Evolutionary conservation across 768 basidiomycete species (phyloP), one percentile per base, ranked within the genome.

Genomic region (Pleurotus tuber-regium): DNA sequence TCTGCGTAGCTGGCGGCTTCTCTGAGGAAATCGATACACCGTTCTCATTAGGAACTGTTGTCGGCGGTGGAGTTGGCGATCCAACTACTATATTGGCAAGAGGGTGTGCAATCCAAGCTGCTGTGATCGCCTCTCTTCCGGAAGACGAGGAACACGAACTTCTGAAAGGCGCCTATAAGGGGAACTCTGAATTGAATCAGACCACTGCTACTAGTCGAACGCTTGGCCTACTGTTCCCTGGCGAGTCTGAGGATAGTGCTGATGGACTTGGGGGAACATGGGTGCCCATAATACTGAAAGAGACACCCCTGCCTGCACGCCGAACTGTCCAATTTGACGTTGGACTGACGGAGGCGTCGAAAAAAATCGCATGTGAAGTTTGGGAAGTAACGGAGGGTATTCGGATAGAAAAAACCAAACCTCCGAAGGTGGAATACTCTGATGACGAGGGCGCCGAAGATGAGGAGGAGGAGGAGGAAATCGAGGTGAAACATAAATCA

Each of bases 351-450:
- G 73, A 65, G 47, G 66, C 59, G 35, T 70, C 61, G 48, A 78
- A 74, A 59, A 70, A 69, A 58, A 70, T 89, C 36, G 83, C 78
- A 10, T 76, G 86, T 47, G 90, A 92, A 65, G 68, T 92, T 23
- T 89, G 87, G 87, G 89, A 92, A 63, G 82, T 83, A 14, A 76
- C 76, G 47, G 89, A 90, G 60, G 77, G 77, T 2, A 73, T 89
- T 54, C 78, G 80, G 51, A 63, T 85, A 16, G 86, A 87, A 58
- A 83, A 78, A 60, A 69, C 79, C 19, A 72, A 70, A 43, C 72
- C 72, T 2, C 70, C 74, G 4, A 76, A 76, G 55, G 55, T 68
- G 6, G 77, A 78, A 19, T 62, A 68, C 12, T 71, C 73, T 8
- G 77, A 76, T 2, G 74, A 72, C 2, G 78, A 75, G 6, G 77